phyloP scores from a whole-genome alignment of 2,329 filamentous ascomycete genomes.

The Colletotrichum sojae region DNA sequence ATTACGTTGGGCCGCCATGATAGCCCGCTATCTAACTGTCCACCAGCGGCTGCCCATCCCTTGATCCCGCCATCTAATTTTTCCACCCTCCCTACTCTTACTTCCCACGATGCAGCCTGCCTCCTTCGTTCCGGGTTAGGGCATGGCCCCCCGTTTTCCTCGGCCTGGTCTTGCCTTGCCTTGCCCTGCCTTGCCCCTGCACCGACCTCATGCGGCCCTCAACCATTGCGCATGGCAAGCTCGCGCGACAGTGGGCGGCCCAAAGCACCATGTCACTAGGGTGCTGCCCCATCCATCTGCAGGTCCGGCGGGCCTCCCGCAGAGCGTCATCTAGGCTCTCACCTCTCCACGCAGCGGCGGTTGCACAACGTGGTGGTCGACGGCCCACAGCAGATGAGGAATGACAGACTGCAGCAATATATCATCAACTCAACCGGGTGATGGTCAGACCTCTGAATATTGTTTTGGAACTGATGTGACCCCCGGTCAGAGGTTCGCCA shows the following conservation, averaged over 20 bases:
- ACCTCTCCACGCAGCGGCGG: slow-evolving; percentile 22
- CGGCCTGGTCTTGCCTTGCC: neutral
- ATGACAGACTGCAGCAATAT: slow-evolving; percentile 15
- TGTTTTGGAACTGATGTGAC: too few species aligned
- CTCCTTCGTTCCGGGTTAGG: slow-evolving; percentile 28
- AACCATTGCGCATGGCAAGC: slow-evolving; percentile 26
- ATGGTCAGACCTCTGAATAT: too few species aligned
- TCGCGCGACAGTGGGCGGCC: slow-evolving; percentile 23
- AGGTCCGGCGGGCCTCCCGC: slow-evolving; percentile 38
- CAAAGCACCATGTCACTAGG: neutral
- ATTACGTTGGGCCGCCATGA: slow-evolving; percentile 9
- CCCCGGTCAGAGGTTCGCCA: neutral
- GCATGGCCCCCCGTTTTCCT: neutral
- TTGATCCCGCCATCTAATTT: neutral
- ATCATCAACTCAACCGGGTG: neutral
- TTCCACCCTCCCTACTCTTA: neutral
- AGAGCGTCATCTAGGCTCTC: neutral
- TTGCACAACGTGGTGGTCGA: slow-evolving; percentile 1
- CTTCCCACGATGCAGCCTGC: neutral
- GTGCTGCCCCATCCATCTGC: slow-evolving; percentile 31
- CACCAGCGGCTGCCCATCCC: slow-evolving; percentile 4
- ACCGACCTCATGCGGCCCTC: slow-evolving; percentile 29
- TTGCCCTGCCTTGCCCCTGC: slow-evolving; percentile 4
- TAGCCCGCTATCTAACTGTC: neutral
- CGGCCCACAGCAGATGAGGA: neutral